Evolutionary conservation across 805 yeast species (phyloP).

Genomic region (Kregervanrija delftensis): DNA sequence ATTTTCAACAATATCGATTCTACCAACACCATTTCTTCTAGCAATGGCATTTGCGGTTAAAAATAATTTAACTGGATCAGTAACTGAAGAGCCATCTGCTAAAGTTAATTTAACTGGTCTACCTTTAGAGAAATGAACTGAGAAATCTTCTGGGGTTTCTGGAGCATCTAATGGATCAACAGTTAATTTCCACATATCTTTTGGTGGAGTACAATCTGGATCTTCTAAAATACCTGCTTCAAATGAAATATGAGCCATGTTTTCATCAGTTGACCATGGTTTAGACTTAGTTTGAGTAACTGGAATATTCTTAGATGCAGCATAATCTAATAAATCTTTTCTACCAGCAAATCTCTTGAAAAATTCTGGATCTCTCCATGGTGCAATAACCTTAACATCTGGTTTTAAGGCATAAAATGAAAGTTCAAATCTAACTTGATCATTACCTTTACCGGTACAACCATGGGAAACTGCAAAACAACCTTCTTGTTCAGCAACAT

Average conservation of each 20-base stretch:
- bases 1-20: constrained; percentile 98
- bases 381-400: constrained; percentile 93
- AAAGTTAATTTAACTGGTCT: constrained; percentile 75
- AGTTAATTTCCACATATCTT: constrained; percentile 99
- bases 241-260: constrained; percentile 96
- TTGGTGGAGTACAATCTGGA: constrained; percentile 98
- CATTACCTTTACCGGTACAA: constrained; percentile 99
- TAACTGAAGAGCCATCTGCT: constrained; percentile 48
- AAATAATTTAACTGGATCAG: constrained; percentile 90
- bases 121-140: constrained; percentile 79
- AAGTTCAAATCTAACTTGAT: constrained; percentile 96
- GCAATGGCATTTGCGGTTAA: constrained; percentile 90
- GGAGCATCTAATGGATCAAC: constrained; percentile 96
- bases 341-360: constrained; percentile 97
- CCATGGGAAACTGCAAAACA: constrained; percentile 99
- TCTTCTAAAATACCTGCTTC: constrained; percentile 99
- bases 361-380: constrained; percentile 97
- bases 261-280: constrained; percentile 99
- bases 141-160: constrained; percentile 81
- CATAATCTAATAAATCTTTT: constrained; percentile 90
- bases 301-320: constrained; percentile 85
- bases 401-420: constrained; percentile 98
- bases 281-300: constrained; percentile 97
- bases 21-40: constrained; percentile 99
- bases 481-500: constrained; percentile 94